Evolutionary conservation across 441 rosid genomes (phyloP).

Genomic region (Jatropha podagrica): DNA sequence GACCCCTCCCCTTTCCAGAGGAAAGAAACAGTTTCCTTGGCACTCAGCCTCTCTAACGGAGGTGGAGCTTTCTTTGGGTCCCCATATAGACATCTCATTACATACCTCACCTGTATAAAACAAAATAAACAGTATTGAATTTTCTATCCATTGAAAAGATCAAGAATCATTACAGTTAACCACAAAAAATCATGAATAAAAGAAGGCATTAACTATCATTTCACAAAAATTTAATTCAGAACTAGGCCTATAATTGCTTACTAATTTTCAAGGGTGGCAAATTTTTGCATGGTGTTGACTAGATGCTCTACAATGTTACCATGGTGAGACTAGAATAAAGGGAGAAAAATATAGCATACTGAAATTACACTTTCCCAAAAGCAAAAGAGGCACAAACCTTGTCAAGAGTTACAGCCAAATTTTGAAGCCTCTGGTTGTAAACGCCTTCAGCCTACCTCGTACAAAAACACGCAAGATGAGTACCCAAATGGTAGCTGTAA

Average conservation of each 20-base stretch:
- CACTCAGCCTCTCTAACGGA: slow-evolving; percentile 79
- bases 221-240: background rate
- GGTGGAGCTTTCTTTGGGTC: slow-evolving; percentile 99
- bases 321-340: background rate
- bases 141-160: background rate
- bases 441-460: slow-evolving; percentile 95
- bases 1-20: slow-evolving; percentile 96
- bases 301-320: background rate
- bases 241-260: background rate
- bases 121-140: slow-evolving; percentile 7
- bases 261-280: background rate
- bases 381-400: slow-evolving; percentile 53
- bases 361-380: background rate
- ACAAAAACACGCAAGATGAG: slow-evolving; percentile 23
- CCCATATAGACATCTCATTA: slow-evolving; percentile 85
- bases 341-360: background rate
- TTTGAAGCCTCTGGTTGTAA: slow-evolving; percentile 99
- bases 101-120: slow-evolving; percentile 84
- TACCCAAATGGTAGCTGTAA: slow-evolving; percentile 16
- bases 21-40: slow-evolving; percentile 71
- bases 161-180: slow-evolving; percentile 1
- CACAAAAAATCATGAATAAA: background rate
- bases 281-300: too few species aligned
- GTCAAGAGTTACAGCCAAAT: slow-evolving; percentile 97
- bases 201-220: background rate